A percentile compares a stretch with the other conserved stretches of the same genome.
These are phyloP conservation scores for Colletotrichum brevisporum DNA, from an alignment of 2,329 filamentous ascomycete genomes.

Conservation along the genomic window DNA sequence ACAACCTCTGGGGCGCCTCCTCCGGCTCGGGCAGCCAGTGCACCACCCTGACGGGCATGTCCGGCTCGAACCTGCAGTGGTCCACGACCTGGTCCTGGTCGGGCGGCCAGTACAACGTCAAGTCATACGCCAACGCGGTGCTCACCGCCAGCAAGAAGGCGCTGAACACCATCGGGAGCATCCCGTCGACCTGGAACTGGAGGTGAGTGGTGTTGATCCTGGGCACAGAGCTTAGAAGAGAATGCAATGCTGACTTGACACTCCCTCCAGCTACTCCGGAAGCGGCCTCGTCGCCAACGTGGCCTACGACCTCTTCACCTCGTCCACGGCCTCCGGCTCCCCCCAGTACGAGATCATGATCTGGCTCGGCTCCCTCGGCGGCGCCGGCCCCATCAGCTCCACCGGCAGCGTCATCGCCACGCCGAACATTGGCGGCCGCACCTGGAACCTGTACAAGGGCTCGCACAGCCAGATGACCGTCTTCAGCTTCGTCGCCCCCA, in stretches of 20 bases:
- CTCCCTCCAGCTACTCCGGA: constrained; percentile 50
- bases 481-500: constrained; percentile 65
- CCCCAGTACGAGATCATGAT: constrained; percentile 76
- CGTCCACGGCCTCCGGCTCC: constrained; percentile 56
- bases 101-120: constrained; percentile 55
- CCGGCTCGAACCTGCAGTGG: constrained; percentile 53
- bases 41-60: constrained; percentile 53
- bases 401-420: constrained; percentile 67
- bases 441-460: constrained; percentile 74
- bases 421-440: constrained; percentile 64
- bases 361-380: constrained; percentile 72
- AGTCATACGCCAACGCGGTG: constrained; percentile 58
- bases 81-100: constrained; percentile 57
- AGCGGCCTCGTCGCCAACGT: constrained; percentile 65
- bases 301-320: constrained; percentile 73
- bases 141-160: constrained; percentile 46
- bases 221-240: too few species aligned
- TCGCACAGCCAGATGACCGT: constrained; percentile 72
- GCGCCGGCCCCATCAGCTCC: constrained; percentile 67
- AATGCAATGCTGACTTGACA: not conserved
- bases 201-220: constrained; percentile 42
- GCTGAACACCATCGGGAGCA: constrained; percentile 50
- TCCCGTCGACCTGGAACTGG: constrained; percentile 53
- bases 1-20: constrained; percentile 57
- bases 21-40: constrained; percentile 56